A percentile compares a stretch with the other conserved stretches of the same genome.
phyloP scores from a whole-genome alignment of 805 yeast species.

The Ogataea methanolica region DNA sequence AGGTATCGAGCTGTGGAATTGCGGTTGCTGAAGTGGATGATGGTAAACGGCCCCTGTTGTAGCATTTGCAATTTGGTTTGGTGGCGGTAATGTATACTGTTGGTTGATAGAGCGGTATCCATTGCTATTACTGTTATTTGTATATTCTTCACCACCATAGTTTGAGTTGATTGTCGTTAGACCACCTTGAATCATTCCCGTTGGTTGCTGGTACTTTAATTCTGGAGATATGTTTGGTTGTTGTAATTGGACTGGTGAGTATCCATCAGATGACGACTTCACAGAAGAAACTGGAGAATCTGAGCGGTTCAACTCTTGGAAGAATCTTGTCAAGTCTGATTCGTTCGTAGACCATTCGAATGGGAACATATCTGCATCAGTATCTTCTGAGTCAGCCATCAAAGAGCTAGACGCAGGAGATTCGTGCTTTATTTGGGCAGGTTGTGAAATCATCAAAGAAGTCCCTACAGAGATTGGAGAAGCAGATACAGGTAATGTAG shows the following conservation, averaged over 20 bases:
- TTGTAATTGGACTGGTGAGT: slow-evolving; percentile 11
- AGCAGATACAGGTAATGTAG: background rate
- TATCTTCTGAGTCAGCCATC: background rate
- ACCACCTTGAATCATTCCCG: background rate
- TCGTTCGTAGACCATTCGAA: slow-evolving; percentile 36
- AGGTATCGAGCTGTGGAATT: background rate
- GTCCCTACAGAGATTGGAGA: background rate
- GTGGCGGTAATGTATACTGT: too few species aligned
- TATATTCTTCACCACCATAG: too few species aligned
- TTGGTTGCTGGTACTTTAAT: background rate
- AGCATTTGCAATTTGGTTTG: too few species aligned
- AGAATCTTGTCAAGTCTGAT: slow-evolving; percentile 40
- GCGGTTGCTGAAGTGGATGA: background rate
- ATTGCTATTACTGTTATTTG: too few species aligned
- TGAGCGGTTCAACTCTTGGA: slow-evolving; percentile 39
- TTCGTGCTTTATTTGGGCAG: background rate
- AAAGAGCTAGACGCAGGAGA: background rate
- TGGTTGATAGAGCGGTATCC: too few species aligned
- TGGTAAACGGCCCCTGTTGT: background rate
- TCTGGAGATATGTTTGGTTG: background rate
- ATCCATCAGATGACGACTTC: slow-evolving; percentile 17
- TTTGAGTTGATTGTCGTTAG: too few species aligned
- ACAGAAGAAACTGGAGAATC: slow-evolving; percentile 23
- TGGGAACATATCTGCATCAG: slow-evolving; percentile 3
- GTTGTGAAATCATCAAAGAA: background rate